Evolutionary conservation across 768 basidiomycete species (phyloP).

Genomic region (Pleurotus citrinopileatus): DNA sequence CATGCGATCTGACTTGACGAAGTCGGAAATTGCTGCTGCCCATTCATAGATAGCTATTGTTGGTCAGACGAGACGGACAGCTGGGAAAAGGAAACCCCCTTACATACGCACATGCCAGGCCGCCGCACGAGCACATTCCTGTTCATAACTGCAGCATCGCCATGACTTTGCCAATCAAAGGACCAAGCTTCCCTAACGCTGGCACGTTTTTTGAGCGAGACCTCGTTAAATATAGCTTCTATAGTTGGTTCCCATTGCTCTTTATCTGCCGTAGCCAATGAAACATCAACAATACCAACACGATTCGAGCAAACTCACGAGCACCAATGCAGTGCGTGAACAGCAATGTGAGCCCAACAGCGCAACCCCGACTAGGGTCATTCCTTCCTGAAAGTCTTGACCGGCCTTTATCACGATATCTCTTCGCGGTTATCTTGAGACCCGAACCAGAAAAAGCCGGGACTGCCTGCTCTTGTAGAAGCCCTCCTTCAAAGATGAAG

Average conservation of each 20-base stretch:
- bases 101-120: slow-evolving; percentile 33
- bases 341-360: slow-evolving; percentile 38
- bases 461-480: no score
- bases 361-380: slow-evolving; percentile 18
- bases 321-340: slow-evolving; percentile 47
- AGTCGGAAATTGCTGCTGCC: slow-evolving; percentile 30
- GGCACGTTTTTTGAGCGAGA: not conserved
- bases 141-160: slow-evolving; percentile 46
- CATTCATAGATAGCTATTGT: slow-evolving; percentile 35
- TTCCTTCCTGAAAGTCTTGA: slow-evolving; percentile 2
- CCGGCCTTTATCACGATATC: slow-evolving; percentile 30
- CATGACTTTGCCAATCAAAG: slow-evolving; percentile 50
- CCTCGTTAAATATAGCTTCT: slow-evolving; percentile 28
- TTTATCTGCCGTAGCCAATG: slow-evolving; percentile 36
- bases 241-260: slow-evolving; percentile 55
- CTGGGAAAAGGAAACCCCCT: no score
- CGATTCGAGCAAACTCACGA: slow-evolving; percentile 28
- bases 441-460: not conserved
- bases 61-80: not conserved
- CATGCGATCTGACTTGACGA: slow-evolving; percentile 28
- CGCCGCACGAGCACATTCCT: slow-evolving; percentile 25
- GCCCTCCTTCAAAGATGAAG: not conserved
- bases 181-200: slow-evolving; percentile 44
- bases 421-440: slow-evolving; percentile 43
- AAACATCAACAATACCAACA: not conserved